Evolutionary conservation across 495 filamentous ascomycete species (phyloP).

Genomic region (Cairneyella variabilis): DNA sequence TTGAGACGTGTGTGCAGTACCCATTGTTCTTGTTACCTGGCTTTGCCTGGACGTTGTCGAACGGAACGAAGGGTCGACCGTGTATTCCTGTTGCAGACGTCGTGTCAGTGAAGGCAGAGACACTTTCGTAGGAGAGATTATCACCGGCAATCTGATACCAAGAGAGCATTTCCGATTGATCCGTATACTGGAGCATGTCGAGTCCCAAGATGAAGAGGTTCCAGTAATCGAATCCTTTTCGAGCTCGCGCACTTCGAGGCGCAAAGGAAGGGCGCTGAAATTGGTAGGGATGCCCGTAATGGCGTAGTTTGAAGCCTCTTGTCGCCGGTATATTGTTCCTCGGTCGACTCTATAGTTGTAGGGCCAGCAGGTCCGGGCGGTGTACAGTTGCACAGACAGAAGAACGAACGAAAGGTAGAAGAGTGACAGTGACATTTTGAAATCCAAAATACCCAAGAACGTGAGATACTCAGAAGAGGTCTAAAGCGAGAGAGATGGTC

Average conservation of each 20-base stretch:
- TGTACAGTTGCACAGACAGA: too few species aligned
- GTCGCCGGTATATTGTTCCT: constrained; percentile 1
- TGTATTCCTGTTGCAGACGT: constrained; percentile 50
- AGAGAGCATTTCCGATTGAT: constrained; percentile 48
- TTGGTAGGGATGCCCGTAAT: constrained; percentile 15
- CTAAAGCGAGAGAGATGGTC: too few species aligned
- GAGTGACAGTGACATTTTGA: too few species aligned
- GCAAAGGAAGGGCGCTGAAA: constrained; percentile 26
- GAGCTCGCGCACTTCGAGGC: constrained; percentile 52
- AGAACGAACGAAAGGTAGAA: too few species aligned
- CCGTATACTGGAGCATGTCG: constrained; percentile 39
- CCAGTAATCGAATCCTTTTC: constrained; percentile 48
- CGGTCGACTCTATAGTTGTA: constrained; percentile 16
- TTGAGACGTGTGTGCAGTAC: constrained; percentile 63
- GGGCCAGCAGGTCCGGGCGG: neutral
- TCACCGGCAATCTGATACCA: constrained; percentile 59
- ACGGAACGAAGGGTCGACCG: constrained; percentile 54
- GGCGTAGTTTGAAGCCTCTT: neutral
- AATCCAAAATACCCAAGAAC: too few species aligned
- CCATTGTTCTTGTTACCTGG: constrained; percentile 44
- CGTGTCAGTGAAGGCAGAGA: neutral
- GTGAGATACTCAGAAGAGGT: too few species aligned
- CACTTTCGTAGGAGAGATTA: constrained; percentile 8
- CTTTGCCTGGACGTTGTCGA: constrained; percentile 49
- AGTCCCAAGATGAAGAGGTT: constrained; percentile 21